Base-by-base conservation (phyloP, 495 filamentous ascomycete species). In the Aspergillus campestris region DNA sequence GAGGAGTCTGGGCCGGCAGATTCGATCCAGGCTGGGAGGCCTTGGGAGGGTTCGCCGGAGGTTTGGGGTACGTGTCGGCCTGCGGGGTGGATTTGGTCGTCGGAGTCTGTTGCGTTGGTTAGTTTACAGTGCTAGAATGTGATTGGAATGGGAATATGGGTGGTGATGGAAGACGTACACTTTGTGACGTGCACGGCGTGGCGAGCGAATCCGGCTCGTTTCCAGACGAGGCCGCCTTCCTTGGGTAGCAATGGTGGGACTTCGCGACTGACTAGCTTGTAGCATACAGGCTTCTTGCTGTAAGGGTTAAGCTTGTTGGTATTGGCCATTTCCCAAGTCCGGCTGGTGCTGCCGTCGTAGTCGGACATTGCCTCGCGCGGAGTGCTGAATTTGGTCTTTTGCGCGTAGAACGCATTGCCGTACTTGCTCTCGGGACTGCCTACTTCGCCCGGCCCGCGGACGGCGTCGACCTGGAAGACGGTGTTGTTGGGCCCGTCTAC, bases 41-140 rank as follows among this genome's bases (percentile, higher is more conserved):
- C 89, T 12, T 70, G 63, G 0, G 86, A 84, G 3, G 87, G 87
- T 51, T 88, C 85, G 56, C 90, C 90, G 0, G 83, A 89, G 6
- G 89, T 95, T 64, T 96, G 90, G 0, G 90, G 90, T 1, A 96
- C 90, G 72, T 95, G 90, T 5, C 88, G 83, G 53, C 91, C 91
- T 2, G 91, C 91, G 2, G 91, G 90, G 67, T 91, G 86, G 52
- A 95, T 77, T 73, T 95, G 85, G 46, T 87, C 80, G 63, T 95
- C 89, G 40, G 66, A 65, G 61, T 95, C 88, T 89, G 44, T 1
- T 15, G 27, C 3, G 48, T 33, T 27, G 33, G n/a, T 50, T 13
- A 42, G 15, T 34, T 28, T 37, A 1, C 4, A 34, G n/a, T 39
- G 9, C n/a, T 37, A 34, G 36, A 37, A n/a, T n/a, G n/a, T n/a